phyloP scores from a whole-genome alignment of 2,329 filamentous ascomycete genomes.

The Biscogniauxia sp. region DNA sequence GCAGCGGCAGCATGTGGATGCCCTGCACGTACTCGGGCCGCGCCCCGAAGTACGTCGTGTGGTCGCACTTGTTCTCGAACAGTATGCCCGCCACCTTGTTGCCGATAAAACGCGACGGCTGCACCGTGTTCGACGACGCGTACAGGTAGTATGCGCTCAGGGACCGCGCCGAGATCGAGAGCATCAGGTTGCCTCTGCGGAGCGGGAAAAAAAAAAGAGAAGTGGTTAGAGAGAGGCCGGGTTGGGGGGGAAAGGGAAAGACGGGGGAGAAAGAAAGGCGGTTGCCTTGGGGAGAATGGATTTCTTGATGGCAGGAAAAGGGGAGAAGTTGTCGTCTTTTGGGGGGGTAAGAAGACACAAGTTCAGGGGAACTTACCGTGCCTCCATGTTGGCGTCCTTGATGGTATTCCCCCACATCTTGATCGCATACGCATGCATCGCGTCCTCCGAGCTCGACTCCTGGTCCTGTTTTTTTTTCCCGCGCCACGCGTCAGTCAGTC shows the following conservation, averaged over 20 bases:
- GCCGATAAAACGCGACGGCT: conserved; percentile 73
- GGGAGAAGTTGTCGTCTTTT: too few relatives aligned
- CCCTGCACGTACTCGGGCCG: conserved; percentile 71
- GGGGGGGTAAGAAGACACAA: too few relatives aligned
- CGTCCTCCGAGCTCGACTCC: conserved; percentile 88
- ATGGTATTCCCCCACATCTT: conserved; percentile 90
- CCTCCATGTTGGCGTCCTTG: conserved; percentile 77
- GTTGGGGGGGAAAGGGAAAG: not conserved
- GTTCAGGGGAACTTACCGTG: conserved; percentile 46
- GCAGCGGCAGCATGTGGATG: conserved; percentile 70
- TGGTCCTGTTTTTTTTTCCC: conserved; percentile 58
- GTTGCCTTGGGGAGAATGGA: too few relatives aligned
- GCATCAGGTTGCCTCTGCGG: conserved; percentile 77
- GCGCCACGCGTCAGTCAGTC: not conserved
- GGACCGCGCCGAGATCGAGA: conserved; percentile 72
- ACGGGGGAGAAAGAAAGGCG: too few relatives aligned
- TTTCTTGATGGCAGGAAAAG: too few relatives aligned
- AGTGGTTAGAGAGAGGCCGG: too few relatives aligned
- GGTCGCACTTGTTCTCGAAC: conserved; percentile 95
- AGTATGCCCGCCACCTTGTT: conserved; percentile 74
- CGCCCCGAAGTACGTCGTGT: conserved; percentile 83
- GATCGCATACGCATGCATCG: conserved; percentile 80
- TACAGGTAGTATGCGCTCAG: conserved; percentile 83
- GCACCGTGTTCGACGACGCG: conserved; percentile 61
- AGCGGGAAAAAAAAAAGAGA: too few relatives aligned